phyloP scores from a whole-genome alignment of 2,329 filamentous ascomycete species.

The Cytospora chrysosperma region DNA sequence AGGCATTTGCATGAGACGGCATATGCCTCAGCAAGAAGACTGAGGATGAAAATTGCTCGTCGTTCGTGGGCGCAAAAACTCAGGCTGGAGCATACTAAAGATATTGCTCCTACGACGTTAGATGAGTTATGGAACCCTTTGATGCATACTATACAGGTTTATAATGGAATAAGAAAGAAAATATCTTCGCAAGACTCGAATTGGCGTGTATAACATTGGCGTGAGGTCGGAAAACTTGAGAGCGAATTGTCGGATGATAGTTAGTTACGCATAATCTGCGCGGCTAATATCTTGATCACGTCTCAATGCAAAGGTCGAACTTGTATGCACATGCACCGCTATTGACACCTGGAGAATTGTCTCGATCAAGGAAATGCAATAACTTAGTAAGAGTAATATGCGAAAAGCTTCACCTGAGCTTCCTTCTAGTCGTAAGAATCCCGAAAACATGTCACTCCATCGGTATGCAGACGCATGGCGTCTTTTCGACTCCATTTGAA shows the following conservation, averaged over 20 bases:
- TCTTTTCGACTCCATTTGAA: too few species aligned
- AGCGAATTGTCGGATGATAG: neutral
- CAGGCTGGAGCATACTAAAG: conserved; percentile 12
- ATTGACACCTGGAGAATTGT: too few species aligned
- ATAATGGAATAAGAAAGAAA: neutral
- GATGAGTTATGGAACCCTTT: conserved; percentile 18
- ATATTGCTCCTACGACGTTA: conserved; percentile 20
- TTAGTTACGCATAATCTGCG: neutral
- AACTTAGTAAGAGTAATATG: too few species aligned
- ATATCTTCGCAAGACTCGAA: neutral
- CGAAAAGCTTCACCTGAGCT: too few species aligned
- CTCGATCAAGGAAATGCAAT: too few species aligned
- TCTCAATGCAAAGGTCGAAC: too few species aligned
- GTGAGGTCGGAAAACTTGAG: neutral
- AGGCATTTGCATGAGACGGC: neutral
- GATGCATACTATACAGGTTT: neutral
- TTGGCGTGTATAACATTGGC: neutral
- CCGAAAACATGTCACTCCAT: too few species aligned
- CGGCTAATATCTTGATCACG: neutral
- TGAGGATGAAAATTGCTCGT: conserved; percentile 2
- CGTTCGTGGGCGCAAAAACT: conserved; percentile 1
- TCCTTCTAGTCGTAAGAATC: too few species aligned
- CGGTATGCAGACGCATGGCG: too few species aligned
- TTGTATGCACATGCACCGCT: too few species aligned
- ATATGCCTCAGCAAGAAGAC: neutral